Base-by-base conservation (phyloP, 371 early-diverging fungal genomes). In the Mortierella sp. region DNA sequence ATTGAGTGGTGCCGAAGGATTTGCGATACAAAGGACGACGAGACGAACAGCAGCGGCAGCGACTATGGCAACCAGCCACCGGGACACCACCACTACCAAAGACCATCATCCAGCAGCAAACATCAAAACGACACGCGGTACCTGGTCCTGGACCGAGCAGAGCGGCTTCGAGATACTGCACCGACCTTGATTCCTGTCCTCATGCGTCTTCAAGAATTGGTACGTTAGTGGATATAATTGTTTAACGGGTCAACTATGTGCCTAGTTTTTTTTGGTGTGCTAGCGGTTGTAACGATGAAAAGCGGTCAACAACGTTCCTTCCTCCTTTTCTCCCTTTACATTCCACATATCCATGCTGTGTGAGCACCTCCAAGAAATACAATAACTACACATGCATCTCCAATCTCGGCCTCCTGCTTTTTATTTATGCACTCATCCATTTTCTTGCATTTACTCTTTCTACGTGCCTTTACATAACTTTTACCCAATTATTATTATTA, bases 91-190 rank as follows among this genome's bases (percentile, higher is more conserved):
- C 21, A n/a, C n/a, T 54, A 54, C n/a, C 54, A 54, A 54, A 21
- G 54, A 54, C 54, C 54, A n/a, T n/a, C 40, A 9, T 6, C 37
- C 40, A 67, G 43, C 34, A 37, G 67, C 24, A 53, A 50, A 16
- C 34, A 70, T 21, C 71, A 48, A 6, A 75, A 80, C 2, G 83
- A 83, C 21, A 84, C 85, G 1, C 80, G 82, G 0, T 81, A 84
- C 74, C 43, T 93, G 92, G 89, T 96, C 0, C 87, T 97, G 13
- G 98, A 98, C 82, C 90, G 94, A 48, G 96, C 96, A 0, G 97
- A 98, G 77, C 80, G 94, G 31, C 87, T 98, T 50, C 91, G 96
- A 34, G 94, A 94, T 70, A 91, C 94, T 71, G 90, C 93, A 8
- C 87, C 94, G 6, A 91, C 91, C 46, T 82, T 97, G 21, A 78